Evolutionary conservation across 805 yeast genomes (phyloP).

Genomic region (Metschnikowia drakensbergensis): DNA sequence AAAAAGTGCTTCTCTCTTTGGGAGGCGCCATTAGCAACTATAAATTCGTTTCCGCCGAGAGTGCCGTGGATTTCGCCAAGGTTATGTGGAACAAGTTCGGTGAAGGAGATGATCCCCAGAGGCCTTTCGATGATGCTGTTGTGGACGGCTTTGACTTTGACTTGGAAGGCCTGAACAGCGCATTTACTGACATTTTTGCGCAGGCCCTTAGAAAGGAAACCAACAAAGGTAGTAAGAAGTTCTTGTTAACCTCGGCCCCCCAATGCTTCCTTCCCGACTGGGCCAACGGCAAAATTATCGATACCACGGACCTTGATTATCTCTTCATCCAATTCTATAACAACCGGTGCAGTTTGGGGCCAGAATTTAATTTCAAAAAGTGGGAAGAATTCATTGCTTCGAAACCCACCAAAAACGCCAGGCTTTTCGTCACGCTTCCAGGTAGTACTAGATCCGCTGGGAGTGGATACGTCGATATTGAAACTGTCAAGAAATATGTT

Average conservation of each 20-base stretch:
- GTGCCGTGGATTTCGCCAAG: conserved; percentile 54
- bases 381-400: conserved; percentile 65
- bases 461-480: conserved; percentile 45
- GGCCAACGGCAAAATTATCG: conserved; percentile 31
- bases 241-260: conserved; percentile 85
- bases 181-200: conserved; percentile 63
- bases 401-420: conserved; percentile 61
- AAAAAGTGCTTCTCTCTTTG: conserved; percentile 14
- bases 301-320: conserved; percentile 65
- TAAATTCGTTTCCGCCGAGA: conserved; percentile 47
- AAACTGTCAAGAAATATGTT: conserved; percentile 19
- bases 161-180: conserved; percentile 43
- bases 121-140: conserved; percentile 44
- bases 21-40: conserved; percentile 59
- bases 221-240: conserved; percentile 42
- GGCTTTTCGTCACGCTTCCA: conserved; percentile 75
- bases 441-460: conserved; percentile 48
- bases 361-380: conserved; percentile 51
- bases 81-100: conserved; percentile 41
- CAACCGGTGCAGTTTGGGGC: conserved; percentile 57
- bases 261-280: conserved; percentile 88
- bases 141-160: conserved; percentile 74
- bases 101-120: conserved; percentile 30
- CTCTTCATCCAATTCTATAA: conserved; percentile 88
- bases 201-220: conserved; percentile 31